Evolutionary conservation across 805 yeast species (phyloP).

Genomic region (Starmerella stigmatis): DNA sequence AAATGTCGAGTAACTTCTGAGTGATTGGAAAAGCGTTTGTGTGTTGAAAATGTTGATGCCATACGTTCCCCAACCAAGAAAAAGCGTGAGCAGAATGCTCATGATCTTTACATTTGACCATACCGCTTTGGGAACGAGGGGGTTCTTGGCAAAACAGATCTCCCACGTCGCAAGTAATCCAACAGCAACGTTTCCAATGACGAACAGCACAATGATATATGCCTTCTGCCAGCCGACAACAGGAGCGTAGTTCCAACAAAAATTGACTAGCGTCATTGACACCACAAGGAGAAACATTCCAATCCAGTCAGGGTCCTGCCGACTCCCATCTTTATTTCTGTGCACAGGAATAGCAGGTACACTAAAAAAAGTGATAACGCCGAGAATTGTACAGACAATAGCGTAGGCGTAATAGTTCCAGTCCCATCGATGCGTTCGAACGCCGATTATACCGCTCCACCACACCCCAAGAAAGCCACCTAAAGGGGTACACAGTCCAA

Average conservation of each 20-base stretch:
- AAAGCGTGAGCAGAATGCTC: constrained; percentile 38
- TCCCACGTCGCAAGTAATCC: constrained; percentile 8
- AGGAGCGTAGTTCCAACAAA: constrained; percentile 70
- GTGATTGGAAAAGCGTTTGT: constrained; percentile 41
- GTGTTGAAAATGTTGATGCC: constrained; percentile 60
- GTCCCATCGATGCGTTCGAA: constrained; percentile 21
- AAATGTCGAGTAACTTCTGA: constrained; percentile 41
- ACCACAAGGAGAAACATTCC: constrained; percentile 48
- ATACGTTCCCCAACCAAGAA: constrained; percentile 51
- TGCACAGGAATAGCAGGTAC: constrained; percentile 15
- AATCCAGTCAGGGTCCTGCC: constrained; percentile 39
- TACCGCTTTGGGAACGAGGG: constrained; percentile 38
- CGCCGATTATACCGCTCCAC: constrained; percentile 30
- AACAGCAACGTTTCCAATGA: constrained; percentile 48
- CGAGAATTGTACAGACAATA: constrained; percentile 24
- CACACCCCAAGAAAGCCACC: constrained; percentile 51
- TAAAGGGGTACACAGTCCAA: constrained; percentile 53
- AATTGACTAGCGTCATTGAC: constrained; percentile 54
- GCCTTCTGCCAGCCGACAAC: constrained; percentile 52
- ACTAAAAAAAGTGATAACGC: constrained; percentile 5
- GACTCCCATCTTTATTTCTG: constrained; percentile 6
- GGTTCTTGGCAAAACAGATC: constrained; percentile 54
- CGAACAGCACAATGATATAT: constrained; percentile 47
- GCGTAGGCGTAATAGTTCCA: constrained; percentile 38
- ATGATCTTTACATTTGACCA: constrained; percentile 35